Base-by-base conservation (phyloP, 768 basidiomycete genomes). In the Neoboletus brunneissimus region DNA sequence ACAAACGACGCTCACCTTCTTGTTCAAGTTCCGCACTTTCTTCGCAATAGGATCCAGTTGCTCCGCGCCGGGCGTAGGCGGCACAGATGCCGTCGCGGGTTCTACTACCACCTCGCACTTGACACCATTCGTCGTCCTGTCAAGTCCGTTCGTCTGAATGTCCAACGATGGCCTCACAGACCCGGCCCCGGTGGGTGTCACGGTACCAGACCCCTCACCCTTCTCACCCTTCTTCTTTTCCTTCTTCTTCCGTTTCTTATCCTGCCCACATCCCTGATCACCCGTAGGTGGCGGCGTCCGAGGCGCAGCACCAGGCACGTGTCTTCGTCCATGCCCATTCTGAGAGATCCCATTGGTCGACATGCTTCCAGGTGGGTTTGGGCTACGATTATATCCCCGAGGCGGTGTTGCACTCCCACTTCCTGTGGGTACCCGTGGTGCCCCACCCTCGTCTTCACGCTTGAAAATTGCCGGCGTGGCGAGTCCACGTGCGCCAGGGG, bases 1-100 rank as follows among this genome's bases (percentile, higher is more conserved):
- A 38, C 22, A 23, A 56, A 48, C 42, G 20, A 31, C 18, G 2
- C 57, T 16, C 40, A 89, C 94, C 87, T 97, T 99, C 81, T 99
- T 99, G 70, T 84, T 91, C 72, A 99, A 67, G 71, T 97, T 98
- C 64, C 97, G 81, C 47, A 89, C 82, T 81, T 96, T 98, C 85
- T 98, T 99, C 47, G 91, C 89, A 45, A 79, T 71, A 5, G 91
- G 83, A 69, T 97, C 94, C 55, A 90, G 73, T n/a, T 76, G 76
- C 18, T 86, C 87, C 22, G 70, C 73, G 2, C 78, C 82, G 35
- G 88, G 81, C 25, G 83, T 85, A 1, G 76, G 71, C 12, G 85
- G 82, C 25, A 79, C 75, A 10, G 77, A 72, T 4, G 52, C 31
- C 43, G 49, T 47, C 37, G 41, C 38, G 29, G 55, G 44, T 15